Conservation (phyloP, 306 rosid genomes). For the Sophora flavescens region DNA sequence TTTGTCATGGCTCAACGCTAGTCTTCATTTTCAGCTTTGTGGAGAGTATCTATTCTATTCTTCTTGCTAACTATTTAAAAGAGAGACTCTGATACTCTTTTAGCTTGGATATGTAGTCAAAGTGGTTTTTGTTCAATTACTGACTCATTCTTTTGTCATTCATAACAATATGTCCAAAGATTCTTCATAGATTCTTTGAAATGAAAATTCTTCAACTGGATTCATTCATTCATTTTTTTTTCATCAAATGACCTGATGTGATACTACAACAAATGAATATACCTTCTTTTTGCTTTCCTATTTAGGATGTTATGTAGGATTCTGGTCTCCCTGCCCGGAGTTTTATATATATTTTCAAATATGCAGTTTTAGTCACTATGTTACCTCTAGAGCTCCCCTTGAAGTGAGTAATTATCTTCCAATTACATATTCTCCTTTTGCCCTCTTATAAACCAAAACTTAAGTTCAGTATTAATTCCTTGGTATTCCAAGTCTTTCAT, state of each 20-base stretch:
- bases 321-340: conserved; percentile 58
- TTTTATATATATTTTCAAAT: conserved; percentile 33
- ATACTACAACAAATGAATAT: conserved; percentile 41
- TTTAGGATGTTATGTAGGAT: conserved; percentile 52
- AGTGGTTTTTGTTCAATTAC: conserved; percentile 46
- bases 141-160: conserved; percentile 52
- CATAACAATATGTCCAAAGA: conserved; percentile 41
- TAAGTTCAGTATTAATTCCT: conserved; percentile 39
- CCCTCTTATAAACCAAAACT: conserved; percentile 41
- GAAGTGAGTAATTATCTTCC: conserved; percentile 44
- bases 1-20: conserved; percentile 55
- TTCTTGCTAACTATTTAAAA: conserved; percentile 46
- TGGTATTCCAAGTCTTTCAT: conserved; percentile 54
- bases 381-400: conserved; percentile 66
- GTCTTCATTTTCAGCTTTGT: conserved; percentile 52
- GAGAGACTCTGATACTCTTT: conserved; percentile 27
- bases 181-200: conserved; percentile 50
- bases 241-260: conserved; percentile 48
- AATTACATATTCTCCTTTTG: conserved; percentile 39
- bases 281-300: conserved; percentile 50
- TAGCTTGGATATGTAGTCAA: conserved; percentile 48
- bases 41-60: conserved; percentile 33
- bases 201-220: conserved; percentile 67
- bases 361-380: conserved; percentile 52
- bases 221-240: conserved; percentile 54